These are phyloP conservation scores for Ophiognomonia clavigignenti-juglandacearum DNA, from an alignment of 2,329 filamentous ascomycete genomes.

Conservation along the genomic window DNA sequence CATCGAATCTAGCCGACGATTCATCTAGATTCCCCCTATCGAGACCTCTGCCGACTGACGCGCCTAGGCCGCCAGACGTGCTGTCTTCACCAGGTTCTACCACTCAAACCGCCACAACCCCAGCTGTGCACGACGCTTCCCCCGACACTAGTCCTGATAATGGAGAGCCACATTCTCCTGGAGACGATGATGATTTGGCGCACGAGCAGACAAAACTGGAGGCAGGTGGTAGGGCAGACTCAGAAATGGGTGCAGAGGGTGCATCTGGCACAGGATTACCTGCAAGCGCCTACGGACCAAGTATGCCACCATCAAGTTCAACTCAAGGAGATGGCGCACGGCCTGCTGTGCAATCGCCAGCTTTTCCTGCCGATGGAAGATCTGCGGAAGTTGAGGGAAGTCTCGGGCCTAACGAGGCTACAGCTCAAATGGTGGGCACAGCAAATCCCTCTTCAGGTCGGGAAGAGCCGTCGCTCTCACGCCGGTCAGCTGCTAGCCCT, in stretches of 20 bases:
- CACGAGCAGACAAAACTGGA: constrained; percentile 31
- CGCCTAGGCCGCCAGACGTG: constrained; percentile 35
- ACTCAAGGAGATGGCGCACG: too few relatives aligned
- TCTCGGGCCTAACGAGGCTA: too few relatives aligned
- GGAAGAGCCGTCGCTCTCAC: too few relatives aligned
- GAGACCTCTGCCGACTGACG: constrained; percentile 31
- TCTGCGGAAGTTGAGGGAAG: too few relatives aligned
- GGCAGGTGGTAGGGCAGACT: constrained; percentile 16
- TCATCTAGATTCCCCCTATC: constrained; percentile 25
- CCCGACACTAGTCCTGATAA: constrained; percentile 71
- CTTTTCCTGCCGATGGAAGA: too few relatives aligned
- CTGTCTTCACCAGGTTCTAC: constrained; percentile 60
- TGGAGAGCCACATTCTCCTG: constrained; percentile 53
- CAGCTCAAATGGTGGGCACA: too few relatives aligned
- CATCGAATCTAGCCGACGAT: constrained; percentile 25
- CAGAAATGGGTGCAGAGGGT: constrained; percentile 17
- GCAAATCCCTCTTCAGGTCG: too few relatives aligned
- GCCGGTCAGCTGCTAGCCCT: too few relatives aligned
- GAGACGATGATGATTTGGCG: constrained; percentile 40
- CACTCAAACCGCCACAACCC: constrained; percentile 68
- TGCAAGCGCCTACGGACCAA: too few relatives aligned
- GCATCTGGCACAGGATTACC: constrained; percentile 2
- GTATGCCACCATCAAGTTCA: too few relatives aligned
- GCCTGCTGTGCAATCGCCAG: too few relatives aligned
- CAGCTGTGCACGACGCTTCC: constrained; percentile 62